These are phyloP conservation scores for Penicillium maclennaniae DNA, from an alignment of 495 filamentous ascomycete species.

Conservation along the genomic window DNA sequence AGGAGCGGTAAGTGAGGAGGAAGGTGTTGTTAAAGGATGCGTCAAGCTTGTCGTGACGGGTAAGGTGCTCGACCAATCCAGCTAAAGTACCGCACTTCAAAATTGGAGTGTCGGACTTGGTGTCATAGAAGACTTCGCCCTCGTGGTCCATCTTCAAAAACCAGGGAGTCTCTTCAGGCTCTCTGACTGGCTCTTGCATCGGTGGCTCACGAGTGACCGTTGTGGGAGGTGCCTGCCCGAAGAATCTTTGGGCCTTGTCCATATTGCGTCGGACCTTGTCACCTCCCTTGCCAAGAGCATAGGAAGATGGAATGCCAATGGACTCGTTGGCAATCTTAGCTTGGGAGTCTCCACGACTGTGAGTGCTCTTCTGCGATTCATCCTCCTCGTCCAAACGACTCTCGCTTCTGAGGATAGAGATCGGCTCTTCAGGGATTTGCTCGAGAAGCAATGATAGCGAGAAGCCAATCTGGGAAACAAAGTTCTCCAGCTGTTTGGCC, in stretches of 20 bases:
- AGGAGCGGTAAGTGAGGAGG: slow-evolving; percentile 92
- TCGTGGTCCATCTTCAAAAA: slow-evolving; percentile 88
- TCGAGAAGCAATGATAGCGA: slow-evolving; percentile 84
- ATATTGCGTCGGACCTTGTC: slow-evolving; percentile 64
- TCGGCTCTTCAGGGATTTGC: slow-evolving; percentile 54
- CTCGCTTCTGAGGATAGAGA: slow-evolving; percentile 27
- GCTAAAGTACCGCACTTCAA: slow-evolving; percentile 86
- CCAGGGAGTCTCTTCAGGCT: slow-evolving; percentile 71
- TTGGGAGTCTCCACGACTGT: slow-evolving; percentile 35
- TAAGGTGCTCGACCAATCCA: slow-evolving; percentile 92
- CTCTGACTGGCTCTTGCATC: slow-evolving; percentile 43
- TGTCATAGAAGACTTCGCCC: slow-evolving; percentile 83
- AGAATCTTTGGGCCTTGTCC: slow-evolving; percentile 82
- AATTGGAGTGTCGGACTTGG: slow-evolving; percentile 63
- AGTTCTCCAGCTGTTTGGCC: slow-evolving; percentile 75
- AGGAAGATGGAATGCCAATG: slow-evolving; percentile 64
- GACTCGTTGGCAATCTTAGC: slow-evolving; percentile 30
- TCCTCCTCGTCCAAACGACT: slow-evolving; percentile 34
- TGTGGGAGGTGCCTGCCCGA: slow-evolving; percentile 74
- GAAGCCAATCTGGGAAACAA: slow-evolving; percentile 81
- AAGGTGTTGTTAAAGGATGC: slow-evolving; percentile 97
- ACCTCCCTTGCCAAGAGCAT: slow-evolving; percentile 51
- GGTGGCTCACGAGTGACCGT: slow-evolving; percentile 45
- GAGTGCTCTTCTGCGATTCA: slow-evolving; percentile 24
- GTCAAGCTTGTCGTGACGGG: slow-evolving; percentile 91